Base-by-base conservation (phyloP, 1,284 basidiomycete genomes). In the Anthracocystis setariae region DNA sequence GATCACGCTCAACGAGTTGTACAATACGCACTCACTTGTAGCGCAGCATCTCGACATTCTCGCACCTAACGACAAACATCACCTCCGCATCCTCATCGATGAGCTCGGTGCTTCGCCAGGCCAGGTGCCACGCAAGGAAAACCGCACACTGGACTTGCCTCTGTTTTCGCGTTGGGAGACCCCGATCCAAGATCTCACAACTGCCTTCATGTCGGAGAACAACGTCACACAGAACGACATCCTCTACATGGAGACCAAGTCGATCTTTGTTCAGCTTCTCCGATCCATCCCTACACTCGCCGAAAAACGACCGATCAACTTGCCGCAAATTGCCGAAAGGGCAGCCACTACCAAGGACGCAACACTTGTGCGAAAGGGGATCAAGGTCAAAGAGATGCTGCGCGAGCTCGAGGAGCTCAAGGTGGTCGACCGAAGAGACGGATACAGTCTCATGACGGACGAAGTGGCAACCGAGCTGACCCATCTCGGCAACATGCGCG, bases 241-340 rank as follows among this genome's bases (percentile, higher is more conserved):
- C 88, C 88, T 98, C 21, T 99, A 98, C 86, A 98, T 98, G 93
- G 96, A 99, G 84, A 92, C 96, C 68, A 99, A 99, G 86, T 97
- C 95, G 20, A 97, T 98, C 82, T 95, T 99, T 82, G 96, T 98
- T 37, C 93, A 97, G 83, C 89, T 98, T 45, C 89, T 99, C 54
- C 93, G 96, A 73, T 97, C 94, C 24, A 89, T 98, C 67, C 95
- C 95, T 0, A 48, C 57, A 53, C 86, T 90, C 2, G 88, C 89
- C 7, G 92, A 94, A 54, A 91, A 91, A 82, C 88, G 90, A 38
- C 95, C 95, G 0, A 91, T 97, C 81, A 90, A 95, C 80, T 87
- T 99, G 21, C 86, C 90, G n/a, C 88, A 87, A 15, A 90, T 98
- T 64, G 94, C 95, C 2, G 96, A 98, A 84, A 87, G 91, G 15